Percentiles rank a stretch among this genome's conserved stretches.
Conservation (phyloP, 441 rosid species). For the Gossypium schwendimanii region DNA sequence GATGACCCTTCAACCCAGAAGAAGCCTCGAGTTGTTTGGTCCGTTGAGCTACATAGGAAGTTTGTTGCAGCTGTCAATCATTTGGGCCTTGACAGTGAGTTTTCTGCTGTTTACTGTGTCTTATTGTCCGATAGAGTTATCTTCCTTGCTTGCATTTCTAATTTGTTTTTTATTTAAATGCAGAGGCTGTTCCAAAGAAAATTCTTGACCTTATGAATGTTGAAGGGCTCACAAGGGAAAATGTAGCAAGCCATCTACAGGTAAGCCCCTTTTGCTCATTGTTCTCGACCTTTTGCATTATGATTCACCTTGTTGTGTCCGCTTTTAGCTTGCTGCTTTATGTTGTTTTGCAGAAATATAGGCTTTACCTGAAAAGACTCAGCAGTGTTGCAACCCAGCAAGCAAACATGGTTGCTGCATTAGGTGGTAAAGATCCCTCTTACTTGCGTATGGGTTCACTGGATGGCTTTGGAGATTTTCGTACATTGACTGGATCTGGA, state of each 20-base stretch:
- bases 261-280: slow-evolving; percentile 25
- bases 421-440: slow-evolving; percentile 52
- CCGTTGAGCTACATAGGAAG: slow-evolving; percentile 72
- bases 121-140: background rate
- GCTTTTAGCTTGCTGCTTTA: slow-evolving; percentile 7
- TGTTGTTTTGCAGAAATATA: slow-evolving; percentile 61
- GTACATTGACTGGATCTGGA: slow-evolving; percentile 42
- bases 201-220: slow-evolving; percentile 91
- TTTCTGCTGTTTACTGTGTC: background rate
- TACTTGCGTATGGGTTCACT: slow-evolving; percentile 44
- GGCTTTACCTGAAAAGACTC: slow-evolving; percentile 72
- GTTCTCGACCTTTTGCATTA: background rate
- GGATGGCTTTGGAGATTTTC: slow-evolving; percentile 59
- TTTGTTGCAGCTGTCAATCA: slow-evolving; percentile 82
- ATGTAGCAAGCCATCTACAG: slow-evolving; percentile 97
- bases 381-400: slow-evolving; percentile 43
- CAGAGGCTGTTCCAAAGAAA: slow-evolving; percentile 96
- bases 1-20: slow-evolving; percentile 61
- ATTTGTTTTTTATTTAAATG: slow-evolving; percentile 8
- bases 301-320: background rate
- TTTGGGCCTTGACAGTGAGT: slow-evolving; percentile 83
- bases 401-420: slow-evolving; percentile 39
- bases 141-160: background rate
- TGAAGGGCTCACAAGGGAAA: slow-evolving; percentile 86
- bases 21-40: slow-evolving; percentile 94